phyloP scores from a whole-genome alignment of 805 yeast species.

The Ascoidea tarda region DNA sequence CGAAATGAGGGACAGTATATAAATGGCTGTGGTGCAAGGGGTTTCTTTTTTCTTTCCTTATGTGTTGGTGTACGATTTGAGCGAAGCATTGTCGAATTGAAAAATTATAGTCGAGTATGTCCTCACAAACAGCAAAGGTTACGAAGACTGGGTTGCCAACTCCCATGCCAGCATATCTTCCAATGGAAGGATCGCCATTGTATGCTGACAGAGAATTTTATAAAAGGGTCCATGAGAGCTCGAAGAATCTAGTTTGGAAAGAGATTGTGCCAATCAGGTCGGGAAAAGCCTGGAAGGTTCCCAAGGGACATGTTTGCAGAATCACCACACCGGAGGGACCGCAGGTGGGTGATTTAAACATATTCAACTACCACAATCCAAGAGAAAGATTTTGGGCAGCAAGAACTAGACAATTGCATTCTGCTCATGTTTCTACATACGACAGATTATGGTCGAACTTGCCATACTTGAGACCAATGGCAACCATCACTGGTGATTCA shows the following conservation, averaged over 20 bases:
- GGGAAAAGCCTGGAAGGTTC: conserved; percentile 50
- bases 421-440: conserved; percentile 44
- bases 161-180: conserved; percentile 44
- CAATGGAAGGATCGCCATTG: conserved; percentile 37
- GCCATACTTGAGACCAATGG: conserved; percentile 51
- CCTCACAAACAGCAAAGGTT: not conserved
- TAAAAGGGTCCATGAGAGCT: conserved; percentile 26
- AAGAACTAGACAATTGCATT: conserved; percentile 50
- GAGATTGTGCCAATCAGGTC: conserved; percentile 37
- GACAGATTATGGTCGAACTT: conserved; percentile 54
- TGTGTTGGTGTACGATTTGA: no score
- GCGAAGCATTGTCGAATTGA: no score
- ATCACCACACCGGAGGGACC: conserved; percentile 56
- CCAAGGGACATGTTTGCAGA: conserved; percentile 43
- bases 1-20: no score
- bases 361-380: conserved; percentile 48
- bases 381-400: conserved; percentile 60
- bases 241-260: conserved; percentile 27
- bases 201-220: conserved; percentile 37
- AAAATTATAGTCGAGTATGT: not conserved
- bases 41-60: no score
- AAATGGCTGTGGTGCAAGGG: no score
- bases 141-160: not conserved
- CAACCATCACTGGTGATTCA: conserved; percentile 50
- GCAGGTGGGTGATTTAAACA: conserved; percentile 56